A percentile compares a stretch with the other conserved stretches of the same genome.
Conservation (phyloP, 208 protist species). For the Crithidia thermophila region DNA sequence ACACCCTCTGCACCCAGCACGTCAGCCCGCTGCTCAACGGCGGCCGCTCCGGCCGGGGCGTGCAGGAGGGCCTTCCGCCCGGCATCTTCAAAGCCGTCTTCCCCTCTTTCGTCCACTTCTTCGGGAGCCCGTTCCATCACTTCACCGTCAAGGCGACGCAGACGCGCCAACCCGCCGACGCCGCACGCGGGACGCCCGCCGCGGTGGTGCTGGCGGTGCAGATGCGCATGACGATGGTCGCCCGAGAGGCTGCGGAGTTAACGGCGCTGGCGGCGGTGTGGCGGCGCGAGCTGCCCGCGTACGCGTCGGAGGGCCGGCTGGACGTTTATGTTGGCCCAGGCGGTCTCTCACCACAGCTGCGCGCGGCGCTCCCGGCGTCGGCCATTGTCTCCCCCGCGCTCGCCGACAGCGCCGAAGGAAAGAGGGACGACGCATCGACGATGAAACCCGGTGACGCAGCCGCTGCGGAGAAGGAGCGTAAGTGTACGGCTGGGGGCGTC, state of each 20-base stretch:
- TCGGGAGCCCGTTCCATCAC: conserved; percentile 70
- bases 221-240: conserved; percentile 68
- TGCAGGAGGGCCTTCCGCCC: conserved; percentile 53
- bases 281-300: conserved; percentile 22
- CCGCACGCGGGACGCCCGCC: background rate
- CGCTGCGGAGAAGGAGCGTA: background rate
- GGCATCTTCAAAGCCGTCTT: conserved; percentile 71
- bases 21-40: conserved; percentile 66
- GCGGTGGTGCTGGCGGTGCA: conserved; percentile 44
- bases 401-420: background rate
- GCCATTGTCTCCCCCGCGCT: background rate
- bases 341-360: conserved; percentile 25
- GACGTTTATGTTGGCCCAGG: conserved; percentile 37
- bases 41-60: conserved; percentile 49
- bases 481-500: background rate
- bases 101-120: conserved; percentile 52
- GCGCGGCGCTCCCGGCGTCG: conserved; percentile 15
- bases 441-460: no score
- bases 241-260: conserved; percentile 27
- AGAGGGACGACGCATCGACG: no score
- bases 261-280: conserved; percentile 28
- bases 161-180: conserved; percentile 1
- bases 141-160: conserved; percentile 51
- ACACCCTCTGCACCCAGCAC: conserved; percentile 83
- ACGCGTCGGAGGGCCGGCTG: conserved; percentile 19